Conservation (phyloP, 2,329 filamentous ascomycete species). For the Ceratocystis cubensis region DNA sequence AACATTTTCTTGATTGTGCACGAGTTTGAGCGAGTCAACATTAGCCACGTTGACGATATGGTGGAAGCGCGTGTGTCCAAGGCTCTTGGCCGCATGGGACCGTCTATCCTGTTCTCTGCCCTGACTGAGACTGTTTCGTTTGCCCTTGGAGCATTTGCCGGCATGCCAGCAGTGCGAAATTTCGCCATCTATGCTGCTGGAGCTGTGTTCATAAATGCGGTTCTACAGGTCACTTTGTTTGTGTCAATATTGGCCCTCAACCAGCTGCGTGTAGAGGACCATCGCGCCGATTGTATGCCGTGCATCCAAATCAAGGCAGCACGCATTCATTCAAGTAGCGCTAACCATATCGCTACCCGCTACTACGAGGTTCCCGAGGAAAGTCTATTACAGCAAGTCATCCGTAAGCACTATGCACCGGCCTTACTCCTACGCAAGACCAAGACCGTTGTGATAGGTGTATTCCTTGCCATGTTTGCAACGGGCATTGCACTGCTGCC, state of each 20-base stretch:
- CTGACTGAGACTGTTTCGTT: slow-evolving; percentile 90
- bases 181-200: slow-evolving; percentile 95
- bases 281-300: slow-evolving; percentile 82
- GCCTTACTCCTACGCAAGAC: slow-evolving; percentile 65
- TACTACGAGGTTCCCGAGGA: slow-evolving; percentile 71
- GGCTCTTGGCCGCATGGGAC: slow-evolving; percentile 89
- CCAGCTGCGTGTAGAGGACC: slow-evolving; percentile 76
- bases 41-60: slow-evolving; percentile 77
- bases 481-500: slow-evolving; percentile 76
- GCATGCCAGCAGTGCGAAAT: slow-evolving; percentile 95
- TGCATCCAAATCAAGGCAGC: slow-evolving; percentile 72
- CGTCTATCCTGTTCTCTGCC: slow-evolving; percentile 91
- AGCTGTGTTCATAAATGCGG: slow-evolving; percentile 89
- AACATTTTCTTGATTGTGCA: slow-evolving; percentile 99
- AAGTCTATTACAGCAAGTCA: slow-evolving; percentile 70
- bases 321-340: slow-evolving; percentile 50
- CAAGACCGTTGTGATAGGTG: slow-evolving; percentile 60
- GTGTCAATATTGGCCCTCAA: slow-evolving; percentile 84
- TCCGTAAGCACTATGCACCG: slow-evolving; percentile 81
- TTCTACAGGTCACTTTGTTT: slow-evolving; percentile 97
- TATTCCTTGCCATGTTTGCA: slow-evolving; percentile 81
- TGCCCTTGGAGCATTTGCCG: slow-evolving; percentile 80
- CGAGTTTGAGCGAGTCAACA: slow-evolving; percentile 89
- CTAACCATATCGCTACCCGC: slow-evolving; percentile 34
- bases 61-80: slow-evolving; percentile 77